Conservation (phyloP, 306 rosid species). For the Nissolia schottii region DNA sequence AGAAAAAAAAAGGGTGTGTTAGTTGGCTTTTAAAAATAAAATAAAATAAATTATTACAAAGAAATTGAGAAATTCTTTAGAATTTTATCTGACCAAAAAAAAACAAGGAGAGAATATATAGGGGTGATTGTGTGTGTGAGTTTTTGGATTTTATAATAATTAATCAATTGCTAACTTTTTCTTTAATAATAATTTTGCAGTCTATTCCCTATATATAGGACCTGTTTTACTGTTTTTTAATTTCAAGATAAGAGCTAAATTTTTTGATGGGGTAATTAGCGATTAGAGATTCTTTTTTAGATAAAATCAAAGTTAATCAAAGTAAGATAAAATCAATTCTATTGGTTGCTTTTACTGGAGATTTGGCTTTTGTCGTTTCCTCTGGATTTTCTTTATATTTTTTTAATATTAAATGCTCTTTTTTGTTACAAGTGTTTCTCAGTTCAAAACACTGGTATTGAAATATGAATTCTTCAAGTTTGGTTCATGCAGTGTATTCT, state of each 20-base stretch:
- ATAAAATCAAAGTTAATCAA: too few species aligned
- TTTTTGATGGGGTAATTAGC: too few species aligned
- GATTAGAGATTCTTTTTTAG: neutral
- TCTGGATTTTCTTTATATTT: neutral
- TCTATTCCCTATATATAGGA: neutral
- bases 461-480: too few species aligned
- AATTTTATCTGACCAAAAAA: neutral
- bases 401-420: too few species aligned
- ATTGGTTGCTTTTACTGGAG: too few species aligned
- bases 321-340: too few species aligned
- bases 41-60: neutral
- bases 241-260: neutral
- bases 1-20: slow-evolving; percentile 4
- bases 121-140: slow-evolving; percentile 26
- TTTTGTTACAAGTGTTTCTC: neutral
- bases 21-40: slow-evolving; percentile 38
- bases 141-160: neutral
- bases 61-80: neutral
- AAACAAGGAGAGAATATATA: slow-evolving; percentile 26
- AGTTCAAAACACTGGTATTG: too few species aligned
- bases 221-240: neutral
- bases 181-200: too few species aligned
- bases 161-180: neutral
- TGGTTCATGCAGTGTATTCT: too few species aligned
- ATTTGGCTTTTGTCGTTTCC: too few species aligned